Evolutionary conservation across 2,329 filamentous ascomycete species (phyloP), one percentile per base, ranked within the genome.

Genomic region (Penicillium sp.): DNA sequence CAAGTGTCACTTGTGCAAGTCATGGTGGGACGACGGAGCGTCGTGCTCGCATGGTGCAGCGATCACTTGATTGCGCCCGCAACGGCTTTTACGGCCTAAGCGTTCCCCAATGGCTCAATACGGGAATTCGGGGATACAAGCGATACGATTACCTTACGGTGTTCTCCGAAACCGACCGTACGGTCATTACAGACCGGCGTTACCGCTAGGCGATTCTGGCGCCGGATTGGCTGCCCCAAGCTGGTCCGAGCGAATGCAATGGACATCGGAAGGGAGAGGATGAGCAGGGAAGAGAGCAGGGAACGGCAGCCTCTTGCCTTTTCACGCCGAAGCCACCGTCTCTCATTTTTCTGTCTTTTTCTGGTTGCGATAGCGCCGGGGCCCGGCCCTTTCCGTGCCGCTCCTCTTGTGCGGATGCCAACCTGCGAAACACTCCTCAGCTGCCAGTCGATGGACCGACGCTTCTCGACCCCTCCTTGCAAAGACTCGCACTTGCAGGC

Each of bases 21-120:
- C 62, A 70, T 67, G 67, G 63, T 65, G 64, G 67, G 63, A 70
- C 63, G 63, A 61, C 53, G 61, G 66, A 68, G 70, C 65, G 66
- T 69, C 69, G 73, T 73, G 73, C 76, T 81, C 83, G 84, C 84
- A 86, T 86, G 74, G 72, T 69, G 71, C 81, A 80, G 74, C 76
- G 76, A 78, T 87, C 84, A 87, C 84, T 86, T 87, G 85, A 87
- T 82, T 73, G 74, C 63, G 65, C 58, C 38, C 28, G 38, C 39
- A 45, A 57, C 55, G 55, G 59, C 20, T 53, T 42, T 28, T 35
- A 42, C 25, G 38, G 51, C n/a, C 22, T 15, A 14, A 53, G 25
- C 37, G 50, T 39, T 17, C n/a, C 31, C 48, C 5, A 10, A 12
- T 6, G 25, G 25, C 14, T 38, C 37, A 22, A 41, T 31, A 31